These are phyloP conservation scores for Arctium lappa DNA, from an alignment of 129 eudicot genomes.

Conservation along the genomic window DNA sequence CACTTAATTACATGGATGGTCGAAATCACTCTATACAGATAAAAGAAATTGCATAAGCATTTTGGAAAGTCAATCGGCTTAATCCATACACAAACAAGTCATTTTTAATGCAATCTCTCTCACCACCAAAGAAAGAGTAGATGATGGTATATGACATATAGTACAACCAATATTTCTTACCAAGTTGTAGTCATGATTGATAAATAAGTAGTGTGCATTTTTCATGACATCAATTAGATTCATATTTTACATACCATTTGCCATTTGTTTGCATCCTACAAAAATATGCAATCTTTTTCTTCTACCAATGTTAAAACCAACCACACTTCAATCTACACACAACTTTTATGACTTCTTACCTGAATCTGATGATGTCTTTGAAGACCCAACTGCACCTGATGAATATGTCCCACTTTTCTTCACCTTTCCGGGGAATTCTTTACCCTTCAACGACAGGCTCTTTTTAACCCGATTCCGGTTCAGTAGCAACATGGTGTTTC, in stretches of 20 bases:
- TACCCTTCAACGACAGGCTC: slow-evolving; percentile 52
- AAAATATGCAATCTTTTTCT: slow-evolving; percentile 3
- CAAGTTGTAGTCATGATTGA: background rate
- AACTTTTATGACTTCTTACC: slow-evolving; percentile 36
- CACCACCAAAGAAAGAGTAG: too few species aligned
- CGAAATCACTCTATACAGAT: too few species aligned
- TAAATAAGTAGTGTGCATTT: background rate
- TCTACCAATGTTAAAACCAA: background rate
- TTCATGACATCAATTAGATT: slow-evolving; percentile 28
- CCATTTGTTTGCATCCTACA: slow-evolving; percentile 16
- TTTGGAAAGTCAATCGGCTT: too few species aligned
- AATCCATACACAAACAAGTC: too few species aligned
- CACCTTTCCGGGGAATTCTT: slow-evolving; percentile 54
- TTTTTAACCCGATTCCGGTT: slow-evolving; percentile 47
- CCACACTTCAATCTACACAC: slow-evolving; percentile 20
- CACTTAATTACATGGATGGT: too few species aligned
- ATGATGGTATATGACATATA: background rate
- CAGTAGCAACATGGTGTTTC: slow-evolving; percentile 54
- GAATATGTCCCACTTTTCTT: slow-evolving; percentile 57
- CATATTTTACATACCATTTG: slow-evolving; percentile 19
- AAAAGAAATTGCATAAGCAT: too few species aligned
- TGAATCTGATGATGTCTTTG: slow-evolving; percentile 43
- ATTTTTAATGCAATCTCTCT: too few species aligned
- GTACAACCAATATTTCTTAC: background rate
- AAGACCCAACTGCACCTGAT: slow-evolving; percentile 49